Evolutionary conservation across 1,284 basidiomycete genomes (phyloP).

Genomic region (Cystobasidium slooffiae): DNA sequence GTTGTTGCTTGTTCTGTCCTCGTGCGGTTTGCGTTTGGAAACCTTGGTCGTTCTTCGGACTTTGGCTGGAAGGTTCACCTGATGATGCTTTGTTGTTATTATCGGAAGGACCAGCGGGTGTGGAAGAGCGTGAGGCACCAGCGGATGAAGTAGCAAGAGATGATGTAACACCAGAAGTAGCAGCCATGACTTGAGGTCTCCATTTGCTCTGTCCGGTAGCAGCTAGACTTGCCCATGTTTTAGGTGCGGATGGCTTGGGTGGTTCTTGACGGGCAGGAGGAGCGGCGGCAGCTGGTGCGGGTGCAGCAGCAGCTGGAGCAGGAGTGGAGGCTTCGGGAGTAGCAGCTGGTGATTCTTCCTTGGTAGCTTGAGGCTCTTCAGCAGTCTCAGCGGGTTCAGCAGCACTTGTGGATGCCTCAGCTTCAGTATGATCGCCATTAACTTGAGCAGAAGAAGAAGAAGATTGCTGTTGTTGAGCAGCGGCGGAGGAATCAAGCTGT

Average conservation of each 20-base stretch:
- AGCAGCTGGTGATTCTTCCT: conserved; percentile 16
- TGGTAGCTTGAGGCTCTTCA: conserved; percentile 19
- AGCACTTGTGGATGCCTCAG: conserved; percentile 58
- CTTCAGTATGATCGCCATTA: conserved; percentile 45
- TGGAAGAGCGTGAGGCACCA: conserved; percentile 16
- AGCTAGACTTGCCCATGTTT: conserved; percentile 89
- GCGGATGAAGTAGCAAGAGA: conserved; percentile 22
- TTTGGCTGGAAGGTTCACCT: no score
- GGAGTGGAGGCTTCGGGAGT: conserved; percentile 57
- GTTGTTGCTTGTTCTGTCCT: background rate
- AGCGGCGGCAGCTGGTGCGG: conserved; percentile 11
- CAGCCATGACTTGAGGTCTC: conserved; percentile 53
- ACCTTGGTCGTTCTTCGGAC: background rate
- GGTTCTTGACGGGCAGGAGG: conserved; percentile 52
- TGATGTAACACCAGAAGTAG: conserved; percentile 17
- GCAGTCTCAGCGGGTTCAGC: conserved; percentile 51
- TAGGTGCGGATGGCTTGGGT: conserved; percentile 65
- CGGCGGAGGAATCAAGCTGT: conserved; percentile 21
- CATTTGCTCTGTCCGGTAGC: conserved; percentile 77
- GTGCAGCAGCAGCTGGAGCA: conserved; percentile 55
- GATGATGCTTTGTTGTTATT: background rate
- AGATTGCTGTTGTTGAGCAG: conserved; percentile 41
- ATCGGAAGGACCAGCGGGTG: conserved; percentile 14
- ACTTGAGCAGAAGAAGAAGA: no score
- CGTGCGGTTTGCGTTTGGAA: conserved; percentile 13